Percentiles rank a stretch among this genome's conserved stretches.
Conservation (phyloP, 2,329 filamentous ascomycete genomes). For the Rutstroemia sp. region DNA sequence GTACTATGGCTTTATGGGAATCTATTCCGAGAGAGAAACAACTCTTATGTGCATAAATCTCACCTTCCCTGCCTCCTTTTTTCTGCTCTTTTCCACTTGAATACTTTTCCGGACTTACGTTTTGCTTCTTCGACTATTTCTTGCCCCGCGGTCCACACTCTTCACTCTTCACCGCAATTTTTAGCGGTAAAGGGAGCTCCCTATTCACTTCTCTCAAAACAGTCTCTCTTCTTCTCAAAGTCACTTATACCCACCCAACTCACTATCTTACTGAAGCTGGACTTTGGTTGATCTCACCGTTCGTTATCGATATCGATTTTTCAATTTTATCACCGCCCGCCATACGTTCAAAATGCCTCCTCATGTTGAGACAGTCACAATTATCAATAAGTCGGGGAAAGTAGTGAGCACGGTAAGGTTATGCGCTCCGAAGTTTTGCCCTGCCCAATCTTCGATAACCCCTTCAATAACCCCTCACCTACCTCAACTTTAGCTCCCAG, state of each 20-base stretch:
- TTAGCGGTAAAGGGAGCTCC: conserved; percentile 3
- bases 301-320: too few relatives aligned
- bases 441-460: not conserved
- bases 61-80: not conserved
- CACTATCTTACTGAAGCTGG: not conserved
- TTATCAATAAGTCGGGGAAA: conserved; percentile 87
- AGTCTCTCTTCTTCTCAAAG: not conserved
- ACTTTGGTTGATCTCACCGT: not conserved
- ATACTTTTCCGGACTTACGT: not conserved
- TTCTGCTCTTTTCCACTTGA: not conserved
- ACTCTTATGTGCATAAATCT: too few relatives aligned
- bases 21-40: not conserved
- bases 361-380: conserved; percentile 67
- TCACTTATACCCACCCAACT: not conserved
- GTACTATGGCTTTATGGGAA: not conserved
- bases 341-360: conserved; percentile 6
- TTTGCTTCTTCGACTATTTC: not conserved
- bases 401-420: conserved; percentile 73
- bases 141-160: not conserved
- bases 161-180: conserved; percentile 4
- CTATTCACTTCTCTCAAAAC: not conserved
- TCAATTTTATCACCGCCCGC: not conserved
- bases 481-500: not conserved
- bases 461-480: not conserved
- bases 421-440: conserved; percentile 7